Percentiles rank a stretch among this genome's conserved stretches.
Evolutionary conservation across 495 filamentous ascomycete genomes (phyloP).

Genomic region (Hypoxylon perforatum): DNA sequence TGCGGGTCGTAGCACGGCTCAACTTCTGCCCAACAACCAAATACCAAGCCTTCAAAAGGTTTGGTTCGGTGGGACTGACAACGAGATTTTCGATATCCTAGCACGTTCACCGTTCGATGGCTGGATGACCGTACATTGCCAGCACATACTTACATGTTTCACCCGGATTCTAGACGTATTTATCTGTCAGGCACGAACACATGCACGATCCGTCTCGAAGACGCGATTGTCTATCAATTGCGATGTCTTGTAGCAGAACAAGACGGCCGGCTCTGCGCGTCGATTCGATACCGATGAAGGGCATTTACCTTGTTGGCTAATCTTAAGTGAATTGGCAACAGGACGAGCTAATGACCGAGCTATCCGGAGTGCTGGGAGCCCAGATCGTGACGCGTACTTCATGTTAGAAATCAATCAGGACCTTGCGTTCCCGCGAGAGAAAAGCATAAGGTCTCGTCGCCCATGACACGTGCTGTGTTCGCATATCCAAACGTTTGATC

Average conservation of each 20-base stretch:
- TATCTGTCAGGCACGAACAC: not conserved
- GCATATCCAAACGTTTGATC: too few relatives aligned
- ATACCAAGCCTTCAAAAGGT: conserved; percentile 17
- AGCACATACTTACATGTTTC: conserved; percentile 12
- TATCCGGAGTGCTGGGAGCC: not conserved
- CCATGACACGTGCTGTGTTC: not conserved
- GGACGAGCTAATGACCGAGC: not conserved
- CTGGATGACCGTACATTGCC: conserved; percentile 8
- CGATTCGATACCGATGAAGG: too few relatives aligned
- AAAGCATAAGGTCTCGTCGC: not conserved
- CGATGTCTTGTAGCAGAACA: too few relatives aligned
- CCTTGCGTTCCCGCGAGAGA: not conserved
- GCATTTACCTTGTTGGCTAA: too few relatives aligned
- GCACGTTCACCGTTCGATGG: too few relatives aligned
- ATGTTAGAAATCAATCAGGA: not conserved
- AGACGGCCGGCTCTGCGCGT: too few relatives aligned
- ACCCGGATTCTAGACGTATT: not conserved
- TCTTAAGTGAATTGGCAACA: not conserved
- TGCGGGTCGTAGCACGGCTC: conserved; percentile 2
- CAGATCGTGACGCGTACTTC: not conserved
- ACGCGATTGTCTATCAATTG: not conserved
- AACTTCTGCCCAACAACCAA: conserved; percentile 25
- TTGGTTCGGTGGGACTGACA: conserved; percentile 24
- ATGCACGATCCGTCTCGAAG: not conserved
- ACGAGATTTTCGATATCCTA: too few relatives aligned